A percentile compares a stretch with the other conserved stretches of the same genome.
phyloP scores from a whole-genome alignment of 2,329 filamentous ascomycete genomes.

The Ceratocystis alfenasii region DNA sequence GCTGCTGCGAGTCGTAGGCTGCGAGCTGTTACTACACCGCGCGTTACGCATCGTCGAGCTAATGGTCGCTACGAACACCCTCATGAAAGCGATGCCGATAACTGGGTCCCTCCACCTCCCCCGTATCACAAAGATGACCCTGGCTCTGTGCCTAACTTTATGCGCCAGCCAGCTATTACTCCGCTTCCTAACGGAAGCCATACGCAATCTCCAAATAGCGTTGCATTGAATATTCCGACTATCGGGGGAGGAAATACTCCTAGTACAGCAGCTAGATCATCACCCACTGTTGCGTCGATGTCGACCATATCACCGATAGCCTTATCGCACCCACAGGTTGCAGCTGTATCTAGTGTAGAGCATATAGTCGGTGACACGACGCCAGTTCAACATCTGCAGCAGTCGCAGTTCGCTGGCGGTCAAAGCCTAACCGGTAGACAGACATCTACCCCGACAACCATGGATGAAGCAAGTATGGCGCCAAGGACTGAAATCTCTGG shows the following conservation, averaged over 20 bases:
- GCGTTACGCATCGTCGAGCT: slow-evolving; percentile 52
- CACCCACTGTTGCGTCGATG: slow-evolving; percentile 1
- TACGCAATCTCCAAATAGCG: neutral
- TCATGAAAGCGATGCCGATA: slow-evolving; percentile 77
- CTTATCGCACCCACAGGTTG: neutral
- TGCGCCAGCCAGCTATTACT: slow-evolving; percentile 39
- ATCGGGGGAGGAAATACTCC: neutral
- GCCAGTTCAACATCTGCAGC: neutral
- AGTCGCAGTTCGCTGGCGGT: neutral
- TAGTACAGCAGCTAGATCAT: neutral
- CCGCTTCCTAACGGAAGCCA: slow-evolving; percentile 27
- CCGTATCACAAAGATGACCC: slow-evolving; percentile 60
- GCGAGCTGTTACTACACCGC: slow-evolving; percentile 42
- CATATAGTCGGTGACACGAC: neutral
- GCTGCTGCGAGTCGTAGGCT: slow-evolving; percentile 60
- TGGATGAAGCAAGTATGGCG: neutral
- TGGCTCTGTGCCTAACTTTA: slow-evolving; percentile 43
- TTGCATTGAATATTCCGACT: slow-evolving; percentile 3
- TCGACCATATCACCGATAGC: slow-evolving; percentile 11
- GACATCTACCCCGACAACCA: neutral
- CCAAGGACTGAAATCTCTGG: neutral
- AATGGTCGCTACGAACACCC: slow-evolving; percentile 61
- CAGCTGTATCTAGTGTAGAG: neutral
- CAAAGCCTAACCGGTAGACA: neutral
- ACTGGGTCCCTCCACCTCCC: slow-evolving; percentile 77